These are phyloP conservation scores for Santalum album DNA, from an alignment of 164 flowering plant genomes.

Conservation along the genomic window DNA sequence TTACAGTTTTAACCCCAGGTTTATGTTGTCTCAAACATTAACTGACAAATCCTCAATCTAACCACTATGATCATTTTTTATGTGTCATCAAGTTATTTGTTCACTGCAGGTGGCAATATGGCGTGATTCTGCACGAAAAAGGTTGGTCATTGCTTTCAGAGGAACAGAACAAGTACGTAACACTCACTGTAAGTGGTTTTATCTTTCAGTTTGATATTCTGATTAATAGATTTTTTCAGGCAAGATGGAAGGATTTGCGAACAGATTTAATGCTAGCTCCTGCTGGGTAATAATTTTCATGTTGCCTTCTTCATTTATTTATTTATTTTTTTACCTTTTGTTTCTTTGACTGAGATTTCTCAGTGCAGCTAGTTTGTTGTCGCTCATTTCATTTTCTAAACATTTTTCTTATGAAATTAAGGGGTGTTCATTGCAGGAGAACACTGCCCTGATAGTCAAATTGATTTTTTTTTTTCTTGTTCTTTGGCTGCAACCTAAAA, in stretches of 20 bases:
- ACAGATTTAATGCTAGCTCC: slow-evolving; percentile 95
- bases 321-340: neutral
- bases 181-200: neutral
- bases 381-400: too few relatives aligned
- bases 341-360: too few relatives aligned
- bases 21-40: too few relatives aligned
- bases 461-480: too few relatives aligned
- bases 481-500: too few relatives aligned
- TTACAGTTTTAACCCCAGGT: too few relatives aligned
- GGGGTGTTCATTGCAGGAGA: too few relatives aligned
- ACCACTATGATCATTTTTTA: neutral
- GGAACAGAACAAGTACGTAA: slow-evolving; percentile 88
- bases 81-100: slow-evolving; percentile 5
- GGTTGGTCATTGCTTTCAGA: slow-evolving; percentile 90
- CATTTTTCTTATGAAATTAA: too few relatives aligned
- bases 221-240: slow-evolving; percentile 31
- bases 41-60: too few relatives aligned
- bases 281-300: slow-evolving; percentile 50
- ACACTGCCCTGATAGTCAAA: too few relatives aligned
- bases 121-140: slow-evolving; percentile 65
- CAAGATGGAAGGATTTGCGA: slow-evolving; percentile 84
- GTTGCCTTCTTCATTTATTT: neutral
- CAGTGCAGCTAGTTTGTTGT: too few relatives aligned
- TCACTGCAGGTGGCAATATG: slow-evolving; percentile 81
- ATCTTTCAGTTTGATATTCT: slow-evolving; percentile 2